These are phyloP conservation scores for Brassica napus DNA, from an alignment of 345 rosid species.

Conservation along the genomic window DNA sequence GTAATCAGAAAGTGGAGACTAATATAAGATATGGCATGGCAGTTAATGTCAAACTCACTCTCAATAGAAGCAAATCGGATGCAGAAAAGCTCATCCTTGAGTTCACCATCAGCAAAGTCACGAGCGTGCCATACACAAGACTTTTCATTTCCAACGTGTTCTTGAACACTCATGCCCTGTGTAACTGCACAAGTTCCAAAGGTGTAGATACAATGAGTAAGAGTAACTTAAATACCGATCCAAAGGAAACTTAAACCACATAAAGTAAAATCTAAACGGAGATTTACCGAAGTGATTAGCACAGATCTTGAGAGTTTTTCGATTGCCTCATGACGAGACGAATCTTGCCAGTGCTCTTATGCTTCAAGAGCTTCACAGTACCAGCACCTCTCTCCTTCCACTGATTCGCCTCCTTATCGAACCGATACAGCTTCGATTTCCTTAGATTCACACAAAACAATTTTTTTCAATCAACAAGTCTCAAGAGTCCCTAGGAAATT, in stretches of 20 bases:
- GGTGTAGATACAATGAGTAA: not conserved
- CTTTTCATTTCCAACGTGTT: conserved; percentile 73
- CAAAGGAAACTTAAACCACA: not conserved
- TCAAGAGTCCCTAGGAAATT: not conserved
- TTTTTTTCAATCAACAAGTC: not conserved
- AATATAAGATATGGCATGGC: not conserved
- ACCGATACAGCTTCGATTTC: conserved; percentile 89
- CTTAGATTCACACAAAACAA: conserved; percentile 41
- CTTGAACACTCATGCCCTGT: conserved; percentile 56
- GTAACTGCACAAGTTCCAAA: conserved; percentile 47
- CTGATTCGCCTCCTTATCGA: conserved; percentile 81
- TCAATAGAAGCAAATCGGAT: conserved; percentile 44
- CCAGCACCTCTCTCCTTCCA: conserved; percentile 99
- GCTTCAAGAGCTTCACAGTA: conserved; percentile 82
- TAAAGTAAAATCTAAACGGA: not conserved
- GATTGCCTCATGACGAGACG: conserved; percentile 93
- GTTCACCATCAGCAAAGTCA: conserved; percentile 73
- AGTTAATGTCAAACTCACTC: conserved; percentile 28
- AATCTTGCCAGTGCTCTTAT: conserved; percentile 72
- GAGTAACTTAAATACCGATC: conserved; percentile 1
- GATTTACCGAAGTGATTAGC: conserved; percentile 83
- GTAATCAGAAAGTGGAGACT: not conserved
- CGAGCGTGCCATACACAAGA: conserved; percentile 77
- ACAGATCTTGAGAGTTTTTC: conserved; percentile 96
- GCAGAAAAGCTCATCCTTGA: conserved; percentile 46